Evolutionary conservation across 345 rosid genomes (phyloP).

Genomic region (Boechera divaricarpa): DNA sequence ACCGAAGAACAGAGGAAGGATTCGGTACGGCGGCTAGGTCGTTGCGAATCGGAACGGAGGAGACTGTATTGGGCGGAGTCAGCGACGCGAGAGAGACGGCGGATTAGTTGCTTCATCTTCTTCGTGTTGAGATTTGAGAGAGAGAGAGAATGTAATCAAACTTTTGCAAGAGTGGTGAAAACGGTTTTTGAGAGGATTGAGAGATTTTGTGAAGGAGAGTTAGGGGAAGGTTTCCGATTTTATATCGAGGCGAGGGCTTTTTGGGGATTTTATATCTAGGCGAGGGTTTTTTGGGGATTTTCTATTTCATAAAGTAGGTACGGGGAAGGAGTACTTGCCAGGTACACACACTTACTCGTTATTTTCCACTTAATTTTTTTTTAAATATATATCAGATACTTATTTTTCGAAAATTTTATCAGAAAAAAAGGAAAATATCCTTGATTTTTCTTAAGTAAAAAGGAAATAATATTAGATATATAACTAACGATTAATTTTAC

Average conservation of each 20-base stretch:
- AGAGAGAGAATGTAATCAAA: not conserved
- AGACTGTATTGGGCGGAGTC: slow-evolving; percentile 83
- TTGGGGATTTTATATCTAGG: not conserved
- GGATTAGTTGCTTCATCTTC: slow-evolving; percentile 83
- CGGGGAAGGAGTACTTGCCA: slow-evolving; percentile 59
- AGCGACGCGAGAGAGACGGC: slow-evolving; percentile 88
- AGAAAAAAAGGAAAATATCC: not conserved
- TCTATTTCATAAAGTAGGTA: slow-evolving; percentile 35
- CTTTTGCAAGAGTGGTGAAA: slow-evolving; percentile 7
- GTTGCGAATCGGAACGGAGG: slow-evolving; percentile 59
- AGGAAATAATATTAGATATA: not conserved
- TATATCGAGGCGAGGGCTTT: slow-evolving; percentile 36
- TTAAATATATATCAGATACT: too few relatives aligned
- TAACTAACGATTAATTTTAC: not conserved
- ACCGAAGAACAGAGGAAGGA: slow-evolving; percentile 33
- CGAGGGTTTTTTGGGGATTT: slow-evolving; percentile 5
- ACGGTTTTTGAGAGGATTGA: not conserved
- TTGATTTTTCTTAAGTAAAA: not conserved
- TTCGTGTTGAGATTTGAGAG: slow-evolving; percentile 1
- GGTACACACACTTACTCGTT: slow-evolving; percentile 51
- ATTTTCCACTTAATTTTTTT: not conserved
- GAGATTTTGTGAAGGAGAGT: slow-evolving; percentile 20
- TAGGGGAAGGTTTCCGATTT: not conserved
- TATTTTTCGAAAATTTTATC: too few relatives aligned
- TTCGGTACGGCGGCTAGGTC: slow-evolving; percentile 43